These are phyloP conservation scores for Fusarium austroafricanum DNA, from an alignment of 2,329 filamentous ascomycete genomes.

Conservation along the genomic window DNA sequence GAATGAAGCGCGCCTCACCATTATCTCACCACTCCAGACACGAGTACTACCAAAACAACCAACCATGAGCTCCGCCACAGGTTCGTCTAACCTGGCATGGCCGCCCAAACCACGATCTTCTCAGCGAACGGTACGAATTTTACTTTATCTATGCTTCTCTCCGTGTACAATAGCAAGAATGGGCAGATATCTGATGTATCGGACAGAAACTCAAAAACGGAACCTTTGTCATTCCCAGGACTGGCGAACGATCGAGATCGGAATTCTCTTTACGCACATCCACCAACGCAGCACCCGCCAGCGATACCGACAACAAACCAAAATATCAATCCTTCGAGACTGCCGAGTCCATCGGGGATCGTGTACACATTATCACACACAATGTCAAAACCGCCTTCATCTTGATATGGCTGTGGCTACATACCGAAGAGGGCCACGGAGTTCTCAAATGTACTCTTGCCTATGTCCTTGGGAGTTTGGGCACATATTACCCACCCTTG, in stretches of 20 bases:
- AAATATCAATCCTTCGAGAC: constrained; percentile 35
- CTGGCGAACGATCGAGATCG: constrained; percentile 84
- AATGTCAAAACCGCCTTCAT: constrained; percentile 55
- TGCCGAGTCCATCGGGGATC: constrained; percentile 51
- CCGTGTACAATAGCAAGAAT: not conserved
- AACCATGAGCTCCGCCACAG: constrained; percentile 55
- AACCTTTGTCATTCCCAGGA: constrained; percentile 87
- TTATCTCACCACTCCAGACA: constrained; percentile 25
- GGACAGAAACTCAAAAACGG: constrained; percentile 80
- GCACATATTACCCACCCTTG: constrained; percentile 82
- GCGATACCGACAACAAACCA: constrained; percentile 18
- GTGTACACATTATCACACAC: constrained; percentile 50
- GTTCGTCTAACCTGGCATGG: constrained; percentile 52
- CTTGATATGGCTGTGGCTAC: constrained; percentile 66
- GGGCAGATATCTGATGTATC: constrained; percentile 21
- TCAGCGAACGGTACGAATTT: constrained; percentile 58
- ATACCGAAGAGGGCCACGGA: constrained; percentile 79
- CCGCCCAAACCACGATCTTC: constrained; percentile 57
- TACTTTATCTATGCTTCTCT: not conserved
- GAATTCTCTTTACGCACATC: constrained; percentile 79
- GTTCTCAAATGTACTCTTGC: constrained; percentile 93
- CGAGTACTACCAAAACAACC: constrained; percentile 51
- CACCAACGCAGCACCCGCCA: constrained; percentile 40
- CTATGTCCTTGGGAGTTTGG: constrained; percentile 86
- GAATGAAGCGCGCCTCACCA: constrained; percentile 42